Evolutionary conservation across 2,329 filamentous ascomycete species (phyloP), one percentile per base, ranked within the genome.

Genomic region (Colletotrichum gloeosporioides): DNA sequence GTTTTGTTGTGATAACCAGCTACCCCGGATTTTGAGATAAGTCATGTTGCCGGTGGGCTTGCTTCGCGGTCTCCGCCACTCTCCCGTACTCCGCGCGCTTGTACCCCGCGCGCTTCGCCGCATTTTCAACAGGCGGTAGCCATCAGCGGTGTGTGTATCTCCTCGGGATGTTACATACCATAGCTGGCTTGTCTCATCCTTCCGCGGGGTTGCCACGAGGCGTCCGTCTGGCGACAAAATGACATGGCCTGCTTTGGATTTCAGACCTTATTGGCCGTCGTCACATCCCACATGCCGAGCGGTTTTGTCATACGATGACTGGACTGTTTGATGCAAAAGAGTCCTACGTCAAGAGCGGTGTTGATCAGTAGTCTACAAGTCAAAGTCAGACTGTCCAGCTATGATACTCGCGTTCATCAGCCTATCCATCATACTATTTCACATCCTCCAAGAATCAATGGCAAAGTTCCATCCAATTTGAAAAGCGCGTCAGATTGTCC

Each of bases 371-470:
- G 72, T 29, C 27, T 29, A 29, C 27, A 29, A 29, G 27, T 32
- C 31, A 75, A 76, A 69, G 65, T 53, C 68, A 66, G 39, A 77
- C 70, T 62, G 65, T 70, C 44, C 32, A 36, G 69, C 29, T 44
- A 10, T 16, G 66, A 80, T 7, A 84, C 80, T 83, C 77, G 79
- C 82, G 18, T 79, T 76, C 18, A 79, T 84, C 81, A 13, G 82
- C 83, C 2, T 72, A 64, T 31, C 0, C 3, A 82, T 64, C 8
- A 80, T 75, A 8, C 0, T 44, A 71, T 3, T 15, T 79, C 78
- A 83, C 77, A 84, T 82, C 75, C 82, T 83, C 83, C 84, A 86
- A 68, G 83, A 84, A 77, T 86, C 84, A 77, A 77, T 84, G 85
- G 67, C 81, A 80, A 77, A 87, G 77, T 76, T 87, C 83, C 77